phyloP scores from a whole-genome alignment of 208 protist species.

The Wallacemonas sp. region DNA sequence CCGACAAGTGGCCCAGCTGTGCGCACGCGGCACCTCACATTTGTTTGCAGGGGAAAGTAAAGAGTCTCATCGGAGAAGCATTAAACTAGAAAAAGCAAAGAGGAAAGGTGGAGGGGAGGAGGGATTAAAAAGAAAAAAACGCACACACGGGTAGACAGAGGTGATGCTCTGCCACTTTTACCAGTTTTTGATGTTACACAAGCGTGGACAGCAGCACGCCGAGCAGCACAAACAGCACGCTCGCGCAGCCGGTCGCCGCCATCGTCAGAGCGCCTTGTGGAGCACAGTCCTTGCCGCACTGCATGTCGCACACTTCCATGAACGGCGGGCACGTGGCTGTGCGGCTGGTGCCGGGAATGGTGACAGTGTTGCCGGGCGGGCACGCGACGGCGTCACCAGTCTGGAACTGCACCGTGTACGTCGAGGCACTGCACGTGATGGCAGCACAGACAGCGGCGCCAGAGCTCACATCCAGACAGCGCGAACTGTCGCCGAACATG shows the following conservation, averaged over 20 bases:
- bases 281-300: background rate
- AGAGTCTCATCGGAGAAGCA: too few species aligned
- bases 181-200: too few species aligned
- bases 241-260: slow-evolving; percentile 12
- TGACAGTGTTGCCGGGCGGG: slow-evolving; percentile 5
- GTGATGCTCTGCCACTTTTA: too few species aligned
- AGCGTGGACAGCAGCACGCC: background rate
- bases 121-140: too few species aligned
- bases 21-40: too few species aligned
- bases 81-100: too few species aligned
- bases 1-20: too few species aligned
- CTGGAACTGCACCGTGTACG: slow-evolving; percentile 15
- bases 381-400: slow-evolving; percentile 4
- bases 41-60: too few species aligned
- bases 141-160: too few species aligned
- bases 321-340: slow-evolving; percentile 39
- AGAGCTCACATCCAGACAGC: slow-evolving; percentile 9
- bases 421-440: slow-evolving; percentile 17
- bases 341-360: slow-evolving; percentile 22
- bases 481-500: slow-evolving; percentile 10
- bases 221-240: background rate
- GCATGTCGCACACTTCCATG: slow-evolving; percentile 38
- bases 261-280: slow-evolving; percentile 4
- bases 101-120: too few species aligned
- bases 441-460: slow-evolving; percentile 21